A percentile compares a stretch with the other conserved stretches of the same genome.
Conservation (phyloP, 345 rosid genomes). For the Turnera subulata region DNA sequence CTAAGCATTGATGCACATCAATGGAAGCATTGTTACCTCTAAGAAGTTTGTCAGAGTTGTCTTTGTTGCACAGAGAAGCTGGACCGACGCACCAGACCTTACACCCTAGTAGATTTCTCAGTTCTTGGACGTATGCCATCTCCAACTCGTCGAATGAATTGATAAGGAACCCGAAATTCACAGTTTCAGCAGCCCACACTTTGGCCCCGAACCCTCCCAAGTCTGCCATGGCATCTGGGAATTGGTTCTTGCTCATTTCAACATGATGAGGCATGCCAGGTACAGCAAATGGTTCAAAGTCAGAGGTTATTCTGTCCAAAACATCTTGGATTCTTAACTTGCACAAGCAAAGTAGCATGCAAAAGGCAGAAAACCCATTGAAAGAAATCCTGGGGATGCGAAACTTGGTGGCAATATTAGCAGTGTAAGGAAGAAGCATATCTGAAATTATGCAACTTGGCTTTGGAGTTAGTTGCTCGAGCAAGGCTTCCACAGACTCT, state of each 20-base stretch:
- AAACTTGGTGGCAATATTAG: conserved; percentile 12
- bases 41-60: conserved; percentile 2
- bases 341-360: neutral
- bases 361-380: conserved; percentile 19
- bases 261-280: conserved; percentile 16
- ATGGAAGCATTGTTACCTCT: conserved; percentile 5
- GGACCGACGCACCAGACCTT: conserved; percentile 19
- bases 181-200: neutral
- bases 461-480: conserved; percentile 14
- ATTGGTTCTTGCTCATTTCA: neutral
- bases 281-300: conserved; percentile 1
- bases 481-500: conserved; percentile 13
- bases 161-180: conserved; percentile 1
- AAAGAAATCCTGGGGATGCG: conserved; percentile 26
- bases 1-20: neutral
- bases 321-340: neutral
- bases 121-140: conserved; percentile 1
- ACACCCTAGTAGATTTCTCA: neutral
- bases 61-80: conserved; percentile 11
- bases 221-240: neutral
- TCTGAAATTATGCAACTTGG: conserved; percentile 39
- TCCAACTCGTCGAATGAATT: conserved; percentile 21
- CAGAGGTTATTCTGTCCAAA: neutral
- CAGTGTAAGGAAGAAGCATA: conserved; percentile 21
- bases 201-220: neutral